phyloP scores from a whole-genome alignment of 1,139 yeast species.

The Pichia sp. region DNA sequence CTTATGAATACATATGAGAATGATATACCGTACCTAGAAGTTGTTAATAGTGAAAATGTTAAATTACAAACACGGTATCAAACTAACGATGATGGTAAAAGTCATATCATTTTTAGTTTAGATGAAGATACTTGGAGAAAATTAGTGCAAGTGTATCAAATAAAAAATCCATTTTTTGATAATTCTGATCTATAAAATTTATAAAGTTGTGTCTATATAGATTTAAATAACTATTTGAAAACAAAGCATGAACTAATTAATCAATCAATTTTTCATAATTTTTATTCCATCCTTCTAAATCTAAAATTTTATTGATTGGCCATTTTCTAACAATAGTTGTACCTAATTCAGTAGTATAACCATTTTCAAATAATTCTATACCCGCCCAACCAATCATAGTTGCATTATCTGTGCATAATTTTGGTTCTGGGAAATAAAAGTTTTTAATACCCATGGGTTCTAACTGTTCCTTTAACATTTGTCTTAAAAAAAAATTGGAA shows the following conservation, averaged over 20 bases:
- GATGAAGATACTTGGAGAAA: slow-evolving; percentile 60
- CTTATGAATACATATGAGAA: slow-evolving; percentile 44
- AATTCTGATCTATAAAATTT: slow-evolving; percentile 16
- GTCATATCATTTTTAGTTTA: slow-evolving; percentile 66
- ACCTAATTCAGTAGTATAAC: slow-evolving; percentile 42
- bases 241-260: neutral
- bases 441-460: slow-evolving; percentile 22
- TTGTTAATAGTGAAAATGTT: slow-evolving; percentile 18
- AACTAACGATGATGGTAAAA: slow-evolving; percentile 23
- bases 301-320: slow-evolving; percentile 53
- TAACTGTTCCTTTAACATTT: slow-evolving; percentile 39
- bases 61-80: slow-evolving; percentile 17
- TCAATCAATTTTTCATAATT: neutral
- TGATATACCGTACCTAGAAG: slow-evolving; percentile 40
- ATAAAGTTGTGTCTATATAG: neutral
- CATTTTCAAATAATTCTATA: slow-evolving; percentile 66
- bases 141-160: slow-evolving; percentile 44
- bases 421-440: slow-evolving; percentile 62
- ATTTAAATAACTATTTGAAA: neutral
- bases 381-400: slow-evolving; percentile 98
- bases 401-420: slow-evolving; percentile 89
- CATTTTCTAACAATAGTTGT: slow-evolving; percentile 64
- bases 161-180: slow-evolving; percentile 47
- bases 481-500: slow-evolving; percentile 57
- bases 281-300: slow-evolving; percentile 45